Base-by-base conservation (phyloP, 2,329 filamentous ascomycete genomes). In the Exophiala mesophila region DNA sequence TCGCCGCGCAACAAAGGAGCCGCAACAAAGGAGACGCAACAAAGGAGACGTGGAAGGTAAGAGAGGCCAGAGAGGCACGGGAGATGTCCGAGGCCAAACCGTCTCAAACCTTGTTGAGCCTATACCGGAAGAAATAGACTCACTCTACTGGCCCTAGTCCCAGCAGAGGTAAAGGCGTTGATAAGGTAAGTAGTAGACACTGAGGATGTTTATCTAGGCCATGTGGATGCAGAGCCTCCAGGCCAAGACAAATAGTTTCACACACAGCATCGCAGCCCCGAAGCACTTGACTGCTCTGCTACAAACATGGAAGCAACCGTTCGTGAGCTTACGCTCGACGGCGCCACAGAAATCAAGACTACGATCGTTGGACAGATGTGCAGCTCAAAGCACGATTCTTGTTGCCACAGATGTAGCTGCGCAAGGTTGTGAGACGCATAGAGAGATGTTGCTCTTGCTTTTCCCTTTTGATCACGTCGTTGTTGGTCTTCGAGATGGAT, bases 291-390 rank as follows among this genome's bases (percentile, higher is more conserved):
- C 83, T 0, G 87, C 90, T 1, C 78, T 96, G 59, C 76, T 98
- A 2, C 80, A 90, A 55, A 87, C 86, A 53, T 78, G 98, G 38
- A 78, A 83, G 49, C 73, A 96, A 6, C 80, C 83, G 2, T 84
- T 82, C 1, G 41, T 47, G 4, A 80, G 85, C 0, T 71, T 98
- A 1, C 92, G 98, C 65, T 95, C 88, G 0, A 85, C 88, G 52
- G 97, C 98, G 92, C 75, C 82, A 1, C 92, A 98, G 65, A 97
- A 97, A 64, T 89, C 92, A 3, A 88, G 92, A 33, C 73, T 96
- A n/a, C 82, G 90, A 29, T 89, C 88, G 2, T 77, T 98, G 2
- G 92, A 98, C 61, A 83, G 86, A 29, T 97, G 97, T 67, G 82
- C 84, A 1, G 77, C 77, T 2, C 70, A 79, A 1, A 62, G 66